Evolutionary conservation across 345 rosid genomes (phyloP).

Genomic region (Euphorbia peplus): DNA sequence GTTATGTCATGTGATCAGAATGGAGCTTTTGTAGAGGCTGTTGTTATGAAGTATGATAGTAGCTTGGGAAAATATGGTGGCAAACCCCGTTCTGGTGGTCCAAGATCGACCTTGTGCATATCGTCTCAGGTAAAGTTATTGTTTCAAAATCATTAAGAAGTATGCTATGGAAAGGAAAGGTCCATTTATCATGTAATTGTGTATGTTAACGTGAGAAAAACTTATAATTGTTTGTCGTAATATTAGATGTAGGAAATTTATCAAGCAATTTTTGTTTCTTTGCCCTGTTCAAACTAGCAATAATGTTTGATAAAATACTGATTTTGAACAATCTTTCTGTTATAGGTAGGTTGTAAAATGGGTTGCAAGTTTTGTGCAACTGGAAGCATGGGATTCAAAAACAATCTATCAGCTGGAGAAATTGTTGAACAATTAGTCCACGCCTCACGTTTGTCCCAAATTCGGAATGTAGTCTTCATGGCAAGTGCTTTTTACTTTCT

Average conservation of each 20-base stretch:
- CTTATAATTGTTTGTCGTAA: not conserved
- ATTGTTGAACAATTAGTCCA: constrained; percentile 95
- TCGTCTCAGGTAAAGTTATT: constrained; percentile 70
- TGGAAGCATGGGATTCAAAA: constrained; percentile 94
- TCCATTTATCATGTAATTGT: not conserved
- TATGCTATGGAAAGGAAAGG: not conserved
- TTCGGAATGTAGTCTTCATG: constrained; percentile 95
- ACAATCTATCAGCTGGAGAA: constrained; percentile 80
- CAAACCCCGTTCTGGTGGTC: constrained; percentile 83
- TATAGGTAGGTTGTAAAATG: constrained; percentile 98
- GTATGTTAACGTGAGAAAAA: too few relatives aligned
- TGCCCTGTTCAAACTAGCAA: not conserved
- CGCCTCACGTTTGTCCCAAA: constrained; percentile 63
- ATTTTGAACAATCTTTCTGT: not conserved
- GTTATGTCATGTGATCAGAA: constrained; percentile 38
- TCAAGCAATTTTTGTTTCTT: not conserved
- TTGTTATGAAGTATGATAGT: constrained; percentile 85
- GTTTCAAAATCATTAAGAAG: not conserved
- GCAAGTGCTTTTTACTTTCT: constrained; percentile 29
- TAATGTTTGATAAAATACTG: not conserved
- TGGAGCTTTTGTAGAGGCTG: constrained; percentile 89
- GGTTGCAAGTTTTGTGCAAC: constrained; percentile 98
- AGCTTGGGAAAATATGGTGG: constrained; percentile 84
- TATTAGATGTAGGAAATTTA: too few relatives aligned
- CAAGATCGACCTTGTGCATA: constrained; percentile 77